Base-by-base conservation (phyloP, 805 yeast genomes). In the Clavispora vitiphila region DNA sequence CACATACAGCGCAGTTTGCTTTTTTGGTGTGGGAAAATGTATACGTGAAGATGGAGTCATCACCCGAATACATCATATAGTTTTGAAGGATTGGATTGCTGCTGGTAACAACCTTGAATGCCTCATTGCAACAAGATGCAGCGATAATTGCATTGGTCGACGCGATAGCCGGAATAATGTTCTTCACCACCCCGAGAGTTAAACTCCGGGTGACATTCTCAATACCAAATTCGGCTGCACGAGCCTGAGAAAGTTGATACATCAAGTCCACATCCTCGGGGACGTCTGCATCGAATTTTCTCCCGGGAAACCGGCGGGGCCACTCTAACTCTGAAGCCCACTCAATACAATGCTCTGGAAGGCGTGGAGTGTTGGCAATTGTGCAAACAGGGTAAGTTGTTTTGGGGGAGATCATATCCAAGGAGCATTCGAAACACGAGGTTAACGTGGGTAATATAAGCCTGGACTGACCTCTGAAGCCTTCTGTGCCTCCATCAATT, bases 401-500 rank as follows among this genome's bases (percentile, higher is more conserved):
- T 46, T 74, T 78, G 1, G 74, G 72, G 9, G 86, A 78, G 32
- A 89, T 67, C 60, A 95, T 74, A 44, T 82, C 85, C 40, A 86
- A 67, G 5, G 96, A 85, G 56, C 99, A 91, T 59, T 91, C 98
- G 66, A 87, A 91, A 63, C 99, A 91, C 0, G 96, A 84, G 0
- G 91, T 79, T 23, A 88, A 62, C 0, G 87, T 80, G 1, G 99
- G 98, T 14, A 89, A 63, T 29, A 91, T 88, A 11, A 88, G 83
- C 54, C 96, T 80, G 11, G 89, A 77, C 55, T 91, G 96, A 3
- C 99, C 99, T 49, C 85, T 76, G 56, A 91, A 83, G 0, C 97
- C 97, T 57, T 91, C 98, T 0, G 96, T 85, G 3, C 97, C 99
- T 4, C 97, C 97, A 58, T 91, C 99, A 12, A 93, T 79, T 57